phyloP scores from a whole-genome alignment of 2,329 filamentous ascomycete species.

The Pseudogymnoascus sp. region DNA sequence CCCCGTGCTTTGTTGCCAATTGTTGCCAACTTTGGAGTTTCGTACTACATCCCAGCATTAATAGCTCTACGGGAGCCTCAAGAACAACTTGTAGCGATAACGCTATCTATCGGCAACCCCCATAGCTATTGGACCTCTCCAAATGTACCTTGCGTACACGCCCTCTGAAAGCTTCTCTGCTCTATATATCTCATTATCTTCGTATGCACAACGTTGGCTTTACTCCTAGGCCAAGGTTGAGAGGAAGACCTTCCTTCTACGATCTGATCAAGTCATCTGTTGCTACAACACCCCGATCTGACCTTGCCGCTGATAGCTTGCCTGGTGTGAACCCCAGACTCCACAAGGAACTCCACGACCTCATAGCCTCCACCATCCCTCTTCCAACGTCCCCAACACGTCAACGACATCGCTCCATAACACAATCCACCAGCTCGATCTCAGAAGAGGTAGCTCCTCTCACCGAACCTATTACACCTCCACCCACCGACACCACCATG shows the following conservation, averaged over 20 bases:
- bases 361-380: slow-evolving; percentile 25
- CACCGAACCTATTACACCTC: slow-evolving; percentile 12
- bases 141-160: slow-evolving; percentile 5
- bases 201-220: slow-evolving; percentile 10
- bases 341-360: slow-evolving; percentile 20
- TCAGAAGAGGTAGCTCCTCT: slow-evolving; percentile 13
- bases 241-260: slow-evolving; percentile 53
- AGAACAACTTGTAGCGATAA: slow-evolving; percentile 6
- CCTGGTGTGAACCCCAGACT: slow-evolving; percentile 24
- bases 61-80: slow-evolving; percentile 8
- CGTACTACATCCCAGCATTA: background rate
- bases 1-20: background rate
- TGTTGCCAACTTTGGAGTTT: background rate
- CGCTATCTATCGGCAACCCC: slow-evolving; percentile 6
- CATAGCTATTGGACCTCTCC: background rate
- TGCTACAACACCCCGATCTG: slow-evolving; percentile 28
- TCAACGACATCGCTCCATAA: background rate
- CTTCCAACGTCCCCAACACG: slow-evolving; percentile 27
- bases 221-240: slow-evolving; percentile 43
- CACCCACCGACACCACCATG: slow-evolving; percentile 29
- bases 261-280: slow-evolving; percentile 45
- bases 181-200: background rate
- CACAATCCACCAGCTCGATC: slow-evolving; percentile 29
- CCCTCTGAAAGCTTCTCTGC: background rate
- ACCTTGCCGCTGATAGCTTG: slow-evolving; percentile 35